phyloP scores from a whole-genome alignment of 179 eudicot genomes.

The Actinidia arguta region DNA sequence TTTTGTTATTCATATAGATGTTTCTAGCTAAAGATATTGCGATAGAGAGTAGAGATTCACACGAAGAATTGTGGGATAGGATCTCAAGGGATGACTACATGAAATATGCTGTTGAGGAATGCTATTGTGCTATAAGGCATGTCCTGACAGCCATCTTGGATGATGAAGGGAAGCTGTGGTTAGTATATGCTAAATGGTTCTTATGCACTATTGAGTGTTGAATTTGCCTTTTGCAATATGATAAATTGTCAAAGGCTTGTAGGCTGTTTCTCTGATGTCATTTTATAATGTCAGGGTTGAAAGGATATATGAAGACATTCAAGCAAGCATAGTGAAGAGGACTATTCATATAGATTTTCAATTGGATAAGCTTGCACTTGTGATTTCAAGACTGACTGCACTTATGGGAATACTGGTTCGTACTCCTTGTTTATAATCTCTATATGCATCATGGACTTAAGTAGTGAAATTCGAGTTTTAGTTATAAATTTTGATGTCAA shows the following conservation, averaged over 20 bases:
- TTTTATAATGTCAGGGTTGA: constrained; percentile 70
- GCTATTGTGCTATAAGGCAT: constrained; percentile 67
- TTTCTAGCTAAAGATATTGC: constrained; percentile 95
- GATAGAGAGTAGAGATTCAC: constrained; percentile 73
- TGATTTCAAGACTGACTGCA: constrained; percentile 88
- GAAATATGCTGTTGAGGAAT: constrained; percentile 95
- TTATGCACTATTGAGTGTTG: neutral
- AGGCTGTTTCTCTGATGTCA: neutral
- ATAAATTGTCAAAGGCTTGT: neutral
- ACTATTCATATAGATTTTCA: constrained; percentile 54
- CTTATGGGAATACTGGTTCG: constrained; percentile 95
- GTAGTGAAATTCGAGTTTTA: neutral
- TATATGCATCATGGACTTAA: neutral
- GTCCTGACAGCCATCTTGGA: constrained; percentile 79
- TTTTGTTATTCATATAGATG: constrained; percentile 47
- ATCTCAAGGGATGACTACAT: constrained; percentile 90
- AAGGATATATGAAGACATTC: constrained; percentile 81
- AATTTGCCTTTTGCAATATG: neutral
- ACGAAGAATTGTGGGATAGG: constrained; percentile 92
- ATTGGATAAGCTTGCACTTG: constrained; percentile 75
- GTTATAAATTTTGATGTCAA: neutral
- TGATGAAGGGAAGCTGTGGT: constrained; percentile 95
- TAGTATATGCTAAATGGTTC: constrained; percentile 26
- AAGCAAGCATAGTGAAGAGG: constrained; percentile 49
- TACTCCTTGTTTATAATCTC: constrained; percentile 19